These are phyloP conservation scores for Conringia planisiliqua DNA, from an alignment of 345 rosid species.

Conservation along the genomic window DNA sequence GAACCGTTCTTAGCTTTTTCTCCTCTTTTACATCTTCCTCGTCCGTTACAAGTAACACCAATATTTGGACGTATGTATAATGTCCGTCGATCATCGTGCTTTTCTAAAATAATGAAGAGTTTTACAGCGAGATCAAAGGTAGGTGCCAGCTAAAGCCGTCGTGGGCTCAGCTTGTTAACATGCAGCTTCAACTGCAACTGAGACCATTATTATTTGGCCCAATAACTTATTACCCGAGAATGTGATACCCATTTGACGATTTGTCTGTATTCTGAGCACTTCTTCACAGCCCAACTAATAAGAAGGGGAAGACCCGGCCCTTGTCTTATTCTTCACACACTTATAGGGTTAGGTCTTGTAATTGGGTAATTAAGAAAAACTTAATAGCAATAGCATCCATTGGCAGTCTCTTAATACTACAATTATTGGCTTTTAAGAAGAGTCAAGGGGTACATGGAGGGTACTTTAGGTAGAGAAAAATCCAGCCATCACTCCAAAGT, in stretches of 20 bases:
- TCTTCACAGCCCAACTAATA: neutral
- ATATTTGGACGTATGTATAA: conserved; percentile 9
- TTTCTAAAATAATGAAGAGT: neutral
- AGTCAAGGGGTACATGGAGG: conserved; percentile 7
- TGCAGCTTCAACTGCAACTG: neutral
- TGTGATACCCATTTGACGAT: neutral
- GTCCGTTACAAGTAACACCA: conserved; percentile 1
- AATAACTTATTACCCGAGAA: neutral
- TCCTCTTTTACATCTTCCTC: neutral
- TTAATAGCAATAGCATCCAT: neutral
- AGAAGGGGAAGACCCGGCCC: neutral
- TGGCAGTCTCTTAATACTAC: neutral
- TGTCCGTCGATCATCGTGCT: neutral
- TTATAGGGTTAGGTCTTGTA: neutral
- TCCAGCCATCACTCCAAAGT: neutral
- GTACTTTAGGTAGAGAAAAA: neutral
- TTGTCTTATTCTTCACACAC: neutral
- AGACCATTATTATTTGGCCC: neutral
- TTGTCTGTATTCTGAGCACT: neutral
- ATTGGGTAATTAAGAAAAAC: neutral
- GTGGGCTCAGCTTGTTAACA: neutral
- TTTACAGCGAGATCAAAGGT: neutral
- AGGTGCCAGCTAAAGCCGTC: neutral
- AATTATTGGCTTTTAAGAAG: conserved; percentile 9
- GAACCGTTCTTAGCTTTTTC: neutral